Percentiles rank a stretch among this genome's conserved stretches.
phyloP scores from a whole-genome alignment of 805 yeast species.

The Spathaspora boniae region DNA sequence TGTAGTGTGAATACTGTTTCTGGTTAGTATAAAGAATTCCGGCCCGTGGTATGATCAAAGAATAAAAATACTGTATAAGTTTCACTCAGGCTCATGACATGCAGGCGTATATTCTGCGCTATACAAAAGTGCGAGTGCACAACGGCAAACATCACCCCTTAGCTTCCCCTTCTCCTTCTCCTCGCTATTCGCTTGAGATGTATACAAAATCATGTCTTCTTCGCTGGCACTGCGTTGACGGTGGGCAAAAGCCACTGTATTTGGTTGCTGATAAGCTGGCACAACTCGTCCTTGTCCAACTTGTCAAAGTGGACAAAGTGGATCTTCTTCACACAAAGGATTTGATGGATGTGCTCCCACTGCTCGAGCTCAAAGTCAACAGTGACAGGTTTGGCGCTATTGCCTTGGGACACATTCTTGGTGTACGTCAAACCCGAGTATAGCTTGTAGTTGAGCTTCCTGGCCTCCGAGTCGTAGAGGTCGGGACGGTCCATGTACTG shows the following conservation, averaged over 20 bases:
- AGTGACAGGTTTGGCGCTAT: constrained; percentile 6
- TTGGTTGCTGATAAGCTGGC: constrained; percentile 26
- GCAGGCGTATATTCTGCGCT: no score
- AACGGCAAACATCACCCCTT: no score
- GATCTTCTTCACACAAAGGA: constrained; percentile 23
- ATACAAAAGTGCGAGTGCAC: no score
- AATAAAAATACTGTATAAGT: no score
- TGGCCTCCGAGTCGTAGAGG: constrained; percentile 22
- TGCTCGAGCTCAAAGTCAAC: constrained; percentile 29
- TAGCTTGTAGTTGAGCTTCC: constrained; percentile 24
- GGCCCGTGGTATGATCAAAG: no score
- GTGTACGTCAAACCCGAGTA: constrained; percentile 23
- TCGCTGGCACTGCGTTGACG: no score
- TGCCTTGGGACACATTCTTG: constrained; percentile 8
- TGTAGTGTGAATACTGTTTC: no score
- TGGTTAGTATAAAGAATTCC: no score
- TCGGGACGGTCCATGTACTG: constrained; percentile 20
- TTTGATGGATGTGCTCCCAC: constrained; percentile 26
- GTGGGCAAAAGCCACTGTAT: constrained; percentile 22
- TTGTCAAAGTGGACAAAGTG: constrained; percentile 23
- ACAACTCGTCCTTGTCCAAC: constrained; percentile 19
- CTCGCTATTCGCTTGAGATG: no score
- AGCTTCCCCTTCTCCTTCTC: no score
- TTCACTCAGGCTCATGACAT: no score
- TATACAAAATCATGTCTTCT: no score